Evolutionary conservation across 1,284 basidiomycete species (phyloP).

Genomic region (Ganoderma sinense): DNA sequence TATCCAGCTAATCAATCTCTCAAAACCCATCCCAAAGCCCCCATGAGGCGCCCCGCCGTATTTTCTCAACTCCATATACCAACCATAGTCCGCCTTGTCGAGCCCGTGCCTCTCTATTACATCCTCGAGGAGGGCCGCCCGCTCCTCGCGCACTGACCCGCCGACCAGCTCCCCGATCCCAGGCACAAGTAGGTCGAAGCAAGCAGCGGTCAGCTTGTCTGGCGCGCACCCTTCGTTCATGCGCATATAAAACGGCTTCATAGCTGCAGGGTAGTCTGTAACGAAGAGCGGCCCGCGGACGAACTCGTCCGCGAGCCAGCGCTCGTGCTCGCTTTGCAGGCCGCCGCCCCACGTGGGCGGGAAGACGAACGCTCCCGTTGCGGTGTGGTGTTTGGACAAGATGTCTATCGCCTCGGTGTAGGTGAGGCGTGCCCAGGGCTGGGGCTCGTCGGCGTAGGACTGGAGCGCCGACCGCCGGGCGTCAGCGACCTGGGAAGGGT

Average conservation of each 20-base stretch:
- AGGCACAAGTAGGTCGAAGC: constrained; percentile 95
- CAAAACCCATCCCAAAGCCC: constrained; percentile 94
- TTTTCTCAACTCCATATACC: constrained; percentile 87
- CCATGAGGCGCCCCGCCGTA: constrained; percentile 90
- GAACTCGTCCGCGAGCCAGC: constrained; percentile 81
- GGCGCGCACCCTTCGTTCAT: constrained; percentile 47
- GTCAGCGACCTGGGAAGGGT: constrained; percentile 12
- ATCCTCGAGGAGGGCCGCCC: constrained; percentile 60
- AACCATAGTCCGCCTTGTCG: constrained; percentile 68
- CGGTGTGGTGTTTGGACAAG: constrained; percentile 53
- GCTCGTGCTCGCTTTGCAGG: constrained; percentile 92
- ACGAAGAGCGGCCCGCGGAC: constrained; percentile 87
- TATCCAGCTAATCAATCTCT: constrained; percentile 86
- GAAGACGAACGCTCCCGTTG: constrained; percentile 55
- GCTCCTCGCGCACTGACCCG: constrained; percentile 91
- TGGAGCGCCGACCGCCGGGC: constrained; percentile 40
- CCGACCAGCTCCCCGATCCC: constrained; percentile 91
- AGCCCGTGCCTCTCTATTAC: constrained; percentile 62
- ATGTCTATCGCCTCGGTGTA: constrained; percentile 82
- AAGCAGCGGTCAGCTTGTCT: constrained; percentile 73
- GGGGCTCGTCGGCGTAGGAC: constrained; percentile 42
- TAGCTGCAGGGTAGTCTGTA: constrained; percentile 81
- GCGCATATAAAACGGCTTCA: constrained; percentile 99
- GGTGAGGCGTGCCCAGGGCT: constrained; percentile 76
- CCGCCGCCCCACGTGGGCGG: constrained; percentile 74